A percentile compares a stretch with the other conserved stretches of the same genome.
phyloP scores from a whole-genome alignment of 129 eudicot species.

The Flaveria trinervia region DNA sequence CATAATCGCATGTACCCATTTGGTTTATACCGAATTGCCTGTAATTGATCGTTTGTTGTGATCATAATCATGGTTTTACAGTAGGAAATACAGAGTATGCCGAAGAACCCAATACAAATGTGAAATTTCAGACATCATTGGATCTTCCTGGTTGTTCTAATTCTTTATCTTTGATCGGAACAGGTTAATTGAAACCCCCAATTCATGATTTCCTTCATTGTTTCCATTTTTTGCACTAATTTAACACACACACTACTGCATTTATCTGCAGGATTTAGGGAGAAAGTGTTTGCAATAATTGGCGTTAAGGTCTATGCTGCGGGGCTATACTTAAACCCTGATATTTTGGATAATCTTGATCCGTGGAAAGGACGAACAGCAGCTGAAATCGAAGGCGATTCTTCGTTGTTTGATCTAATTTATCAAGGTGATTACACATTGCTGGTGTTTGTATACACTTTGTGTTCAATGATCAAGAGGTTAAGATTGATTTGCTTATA shows the following conservation, averaged over 20 bases:
- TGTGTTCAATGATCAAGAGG: neutral
- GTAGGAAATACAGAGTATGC: constrained; percentile 47
- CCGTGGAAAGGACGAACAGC: constrained; percentile 59
- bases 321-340: constrained; percentile 57
- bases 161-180: constrained; percentile 79
- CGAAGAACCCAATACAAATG: constrained; percentile 78
- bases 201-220: constrained; percentile 10
- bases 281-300: constrained; percentile 81
- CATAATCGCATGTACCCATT: neutral
- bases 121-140: constrained; percentile 59
- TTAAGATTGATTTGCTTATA: constrained; percentile 16
- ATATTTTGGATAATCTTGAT: constrained; percentile 48
- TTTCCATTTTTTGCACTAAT: neutral
- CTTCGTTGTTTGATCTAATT: constrained; percentile 52
- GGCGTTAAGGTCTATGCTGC: constrained; percentile 97
- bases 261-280: constrained; percentile 69
- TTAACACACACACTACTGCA: neutral
- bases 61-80: constrained; percentile 20
- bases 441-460: neutral
- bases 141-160: constrained; percentile 76
- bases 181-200: constrained; percentile 46
- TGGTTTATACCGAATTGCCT: no score
- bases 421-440: constrained; percentile 50
- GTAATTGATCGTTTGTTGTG: no score
- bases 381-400: constrained; percentile 54